Percentiles rank a stretch among this genome's conserved stretches.
These are phyloP conservation scores for Cladophialophora carrionii DNA, from an alignment of 2,329 filamentous ascomycete species.

Conservation along the genomic window DNA sequence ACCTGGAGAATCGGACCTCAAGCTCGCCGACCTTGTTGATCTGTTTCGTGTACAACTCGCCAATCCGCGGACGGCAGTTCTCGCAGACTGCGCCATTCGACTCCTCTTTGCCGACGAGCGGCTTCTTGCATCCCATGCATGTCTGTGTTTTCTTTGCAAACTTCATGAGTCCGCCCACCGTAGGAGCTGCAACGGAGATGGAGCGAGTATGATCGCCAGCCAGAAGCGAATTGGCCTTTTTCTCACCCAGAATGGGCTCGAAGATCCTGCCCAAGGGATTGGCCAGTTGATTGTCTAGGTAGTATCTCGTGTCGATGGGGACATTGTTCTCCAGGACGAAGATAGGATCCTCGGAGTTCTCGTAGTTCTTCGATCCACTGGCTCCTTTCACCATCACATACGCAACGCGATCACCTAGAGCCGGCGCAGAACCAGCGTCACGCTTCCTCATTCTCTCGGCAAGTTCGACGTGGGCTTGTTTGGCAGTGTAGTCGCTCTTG, in stretches of 20 bases:
- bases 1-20: slow-evolving; percentile 84
- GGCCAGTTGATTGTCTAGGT: slow-evolving; percentile 95
- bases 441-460: slow-evolving; percentile 97
- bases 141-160: slow-evolving; percentile 97
- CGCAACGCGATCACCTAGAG: slow-evolving; percentile 90
- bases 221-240: slow-evolving; percentile 81
- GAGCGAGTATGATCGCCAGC: slow-evolving; percentile 93
- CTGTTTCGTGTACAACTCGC: slow-evolving; percentile 91
- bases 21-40: slow-evolving; percentile 86
- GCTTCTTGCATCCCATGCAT: slow-evolving; percentile 99
- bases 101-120: slow-evolving; percentile 77
- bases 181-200: slow-evolving; percentile 88
- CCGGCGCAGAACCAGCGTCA: slow-evolving; percentile 89
- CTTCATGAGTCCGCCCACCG: slow-evolving; percentile 93
- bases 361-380: slow-evolving; percentile 89
- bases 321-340: slow-evolving; percentile 97
- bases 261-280: slow-evolving; percentile 95
- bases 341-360: slow-evolving; percentile 95
- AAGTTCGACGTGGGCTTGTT: slow-evolving; percentile 94
- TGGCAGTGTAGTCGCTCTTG: slow-evolving; percentile 84
- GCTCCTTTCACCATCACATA: slow-evolving; percentile 97
- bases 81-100: slow-evolving; percentile 82
- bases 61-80: slow-evolving; percentile 80
- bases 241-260: slow-evolving; percentile 94
- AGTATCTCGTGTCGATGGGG: slow-evolving; percentile 97